Evolutionary conservation across 345 rosid genomes (phyloP).

Genomic region (Populus deltoides): DNA sequence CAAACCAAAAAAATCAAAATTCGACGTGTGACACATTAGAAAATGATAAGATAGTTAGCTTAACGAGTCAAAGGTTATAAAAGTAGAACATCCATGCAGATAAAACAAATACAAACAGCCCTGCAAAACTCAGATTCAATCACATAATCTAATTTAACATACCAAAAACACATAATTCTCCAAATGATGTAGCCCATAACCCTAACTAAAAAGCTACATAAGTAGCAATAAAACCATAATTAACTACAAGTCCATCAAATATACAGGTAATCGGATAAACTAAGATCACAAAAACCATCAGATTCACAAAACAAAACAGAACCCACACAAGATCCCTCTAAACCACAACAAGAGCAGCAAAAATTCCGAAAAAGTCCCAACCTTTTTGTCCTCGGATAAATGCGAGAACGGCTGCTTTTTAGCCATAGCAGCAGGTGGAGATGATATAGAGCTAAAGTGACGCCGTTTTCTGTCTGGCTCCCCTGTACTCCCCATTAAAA

Average conservation of each 20-base stretch:
- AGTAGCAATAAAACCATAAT: background rate
- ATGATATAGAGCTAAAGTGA: slow-evolving; percentile 72
- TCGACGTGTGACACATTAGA: background rate
- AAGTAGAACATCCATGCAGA: background rate
- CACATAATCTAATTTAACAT: background rate
- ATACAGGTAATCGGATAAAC: background rate
- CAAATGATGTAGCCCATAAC: background rate
- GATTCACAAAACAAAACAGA: background rate
- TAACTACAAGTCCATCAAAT: background rate
- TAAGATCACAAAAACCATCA: background rate
- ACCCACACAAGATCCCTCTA: background rate
- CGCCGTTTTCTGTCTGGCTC: slow-evolving; percentile 91
- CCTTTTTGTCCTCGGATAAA: slow-evolving; percentile 83
- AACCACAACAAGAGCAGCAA: background rate
- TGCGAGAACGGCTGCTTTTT: slow-evolving; percentile 66
- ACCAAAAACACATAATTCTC: background rate
- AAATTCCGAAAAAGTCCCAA: slow-evolving; percentile 6
- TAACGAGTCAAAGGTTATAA: background rate
- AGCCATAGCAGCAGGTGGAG: slow-evolving; percentile 64
- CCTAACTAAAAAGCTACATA: background rate
- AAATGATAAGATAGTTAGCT: background rate
- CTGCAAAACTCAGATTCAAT: background rate
- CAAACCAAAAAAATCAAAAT: background rate
- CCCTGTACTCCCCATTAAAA: slow-evolving; percentile 81
- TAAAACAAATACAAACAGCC: background rate